A percentile compares a stretch with the other conserved stretches of the same genome.
Evolutionary conservation across 2,329 filamentous ascomycete species (phyloP).

Genomic region (Penicillium sp.): DNA sequence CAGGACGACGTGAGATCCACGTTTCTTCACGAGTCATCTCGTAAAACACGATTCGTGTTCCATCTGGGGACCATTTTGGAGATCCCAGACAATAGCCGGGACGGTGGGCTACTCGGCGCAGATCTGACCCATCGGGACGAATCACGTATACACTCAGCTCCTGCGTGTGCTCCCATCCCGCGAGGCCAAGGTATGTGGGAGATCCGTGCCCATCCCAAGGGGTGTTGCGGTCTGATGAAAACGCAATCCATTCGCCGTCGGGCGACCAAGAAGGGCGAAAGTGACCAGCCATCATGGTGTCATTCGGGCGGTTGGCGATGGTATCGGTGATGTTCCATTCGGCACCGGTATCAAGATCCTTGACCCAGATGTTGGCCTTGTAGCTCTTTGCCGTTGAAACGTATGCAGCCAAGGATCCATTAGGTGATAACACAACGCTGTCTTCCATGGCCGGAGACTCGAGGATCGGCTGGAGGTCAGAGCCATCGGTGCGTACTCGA

Average conservation of each 20-base stretch:
- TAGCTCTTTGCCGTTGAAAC: conserved; percentile 41
- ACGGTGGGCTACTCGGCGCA: conserved; percentile 7
- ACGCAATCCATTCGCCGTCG: conserved; percentile 44
- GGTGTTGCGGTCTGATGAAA: conserved; percentile 46
- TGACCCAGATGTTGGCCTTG: conserved; percentile 45
- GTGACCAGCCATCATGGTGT: conserved; percentile 34
- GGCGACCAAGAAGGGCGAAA: conserved; percentile 46
- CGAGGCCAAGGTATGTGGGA: not conserved
- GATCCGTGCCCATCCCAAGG: conserved; percentile 45
- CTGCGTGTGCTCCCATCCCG: conserved; percentile 12
- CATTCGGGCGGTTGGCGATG: conserved; percentile 17
- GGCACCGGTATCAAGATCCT: conserved; percentile 37
- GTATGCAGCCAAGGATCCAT: conserved; percentile 42
- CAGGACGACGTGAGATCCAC: conserved; percentile 37
- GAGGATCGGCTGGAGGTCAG: conserved; percentile 36
- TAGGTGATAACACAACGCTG: conserved; percentile 38
- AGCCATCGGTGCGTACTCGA: conserved; percentile 38
- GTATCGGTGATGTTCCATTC: conserved; percentile 42
- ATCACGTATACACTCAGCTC: conserved; percentile 17
- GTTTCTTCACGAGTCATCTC: conserved; percentile 43
- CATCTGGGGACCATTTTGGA: conserved; percentile 36
- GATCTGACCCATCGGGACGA: conserved; percentile 12
- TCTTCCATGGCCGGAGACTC: conserved; percentile 42
- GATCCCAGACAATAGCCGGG: conserved; percentile 11
- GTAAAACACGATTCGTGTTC: conserved; percentile 44